Evolutionary conservation across 768 basidiomycete genomes (phyloP).

Genomic region (Sporobolomyces pararoseus): DNA sequence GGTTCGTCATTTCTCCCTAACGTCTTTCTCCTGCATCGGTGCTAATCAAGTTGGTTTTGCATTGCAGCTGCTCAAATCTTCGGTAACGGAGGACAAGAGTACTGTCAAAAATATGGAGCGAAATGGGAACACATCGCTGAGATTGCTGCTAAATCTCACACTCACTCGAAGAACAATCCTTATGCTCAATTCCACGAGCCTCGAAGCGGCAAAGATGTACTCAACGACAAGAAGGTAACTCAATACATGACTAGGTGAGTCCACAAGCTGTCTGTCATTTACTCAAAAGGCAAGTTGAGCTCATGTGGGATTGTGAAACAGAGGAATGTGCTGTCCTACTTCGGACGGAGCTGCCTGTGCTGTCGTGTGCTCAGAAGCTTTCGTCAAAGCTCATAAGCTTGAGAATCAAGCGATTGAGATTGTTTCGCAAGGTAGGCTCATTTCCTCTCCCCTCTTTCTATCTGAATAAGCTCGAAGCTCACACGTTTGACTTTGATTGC

Average conservation of each 20-base stretch:
- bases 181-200: conserved; percentile 80
- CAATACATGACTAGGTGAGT: conserved; percentile 22
- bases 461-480: no score
- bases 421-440: conserved; percentile 55
- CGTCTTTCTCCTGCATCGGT: not conserved
- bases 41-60: no score
- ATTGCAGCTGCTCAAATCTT: conserved; percentile 67
- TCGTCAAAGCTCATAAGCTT: conserved; percentile 65
- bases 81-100: conserved; percentile 67
- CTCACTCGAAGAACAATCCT: conserved; percentile 74
- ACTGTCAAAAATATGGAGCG: conserved; percentile 69
- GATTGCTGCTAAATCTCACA: conserved; percentile 75
- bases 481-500: no score
- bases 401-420: conserved; percentile 87
- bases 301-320: no score
- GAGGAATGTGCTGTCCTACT: conserved; percentile 83
- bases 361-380: conserved; percentile 71
- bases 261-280: no score
- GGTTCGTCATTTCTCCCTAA: conserved; percentile 8
- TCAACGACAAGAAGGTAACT: conserved; percentile 35
- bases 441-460: no score
- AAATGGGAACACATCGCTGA: conserved; percentile 65
- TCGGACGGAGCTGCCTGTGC: conserved; percentile 60
- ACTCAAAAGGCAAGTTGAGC: no score
- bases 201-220: conserved; percentile 58